phyloP scores from a whole-genome alignment of 176 grass and related monocot genomes.

The Secale cereale region DNA sequence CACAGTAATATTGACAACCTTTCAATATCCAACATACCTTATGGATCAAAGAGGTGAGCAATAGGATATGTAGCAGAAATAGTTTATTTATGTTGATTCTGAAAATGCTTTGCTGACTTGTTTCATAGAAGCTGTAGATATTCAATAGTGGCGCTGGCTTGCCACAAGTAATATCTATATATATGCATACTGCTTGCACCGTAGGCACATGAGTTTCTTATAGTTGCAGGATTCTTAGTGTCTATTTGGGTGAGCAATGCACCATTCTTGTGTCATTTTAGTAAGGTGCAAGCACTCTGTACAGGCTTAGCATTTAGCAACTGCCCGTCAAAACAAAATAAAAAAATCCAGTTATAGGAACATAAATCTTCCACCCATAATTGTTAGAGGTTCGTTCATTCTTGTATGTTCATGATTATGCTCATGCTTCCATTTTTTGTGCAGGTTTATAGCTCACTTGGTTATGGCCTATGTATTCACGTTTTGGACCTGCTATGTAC shows the following conservation, averaged over 20 bases:
- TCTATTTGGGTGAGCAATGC: background rate
- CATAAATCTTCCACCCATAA: background rate
- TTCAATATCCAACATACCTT: constrained; percentile 89
- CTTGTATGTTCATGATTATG: background rate
- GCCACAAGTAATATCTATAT: background rate
- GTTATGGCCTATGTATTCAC: constrained; percentile 79
- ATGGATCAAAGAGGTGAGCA: constrained; percentile 69
- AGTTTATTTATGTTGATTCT: background rate
- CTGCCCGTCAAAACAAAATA: background rate
- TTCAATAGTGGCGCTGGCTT: background rate
- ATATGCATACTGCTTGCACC: background rate
- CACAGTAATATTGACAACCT: constrained; percentile 71
- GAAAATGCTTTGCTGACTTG: background rate
- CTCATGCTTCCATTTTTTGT: constrained; percentile 16
- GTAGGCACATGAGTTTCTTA: background rate
- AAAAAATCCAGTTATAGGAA: background rate
- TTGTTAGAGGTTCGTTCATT: background rate
- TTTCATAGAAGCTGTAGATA: constrained; percentile 16
- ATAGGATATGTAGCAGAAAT: background rate
- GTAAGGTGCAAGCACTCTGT: too few species aligned
- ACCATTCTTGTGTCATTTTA: background rate
- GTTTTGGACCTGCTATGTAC: constrained; percentile 97
- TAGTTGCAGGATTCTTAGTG: background rate
- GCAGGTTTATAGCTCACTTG: constrained; percentile 83
- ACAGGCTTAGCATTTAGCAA: background rate